Percentiles rank a stretch among this genome's conserved stretches.
Conservation (phyloP, 768 basidiomycete genomes). For the Steccherinum ochraceum region DNA sequence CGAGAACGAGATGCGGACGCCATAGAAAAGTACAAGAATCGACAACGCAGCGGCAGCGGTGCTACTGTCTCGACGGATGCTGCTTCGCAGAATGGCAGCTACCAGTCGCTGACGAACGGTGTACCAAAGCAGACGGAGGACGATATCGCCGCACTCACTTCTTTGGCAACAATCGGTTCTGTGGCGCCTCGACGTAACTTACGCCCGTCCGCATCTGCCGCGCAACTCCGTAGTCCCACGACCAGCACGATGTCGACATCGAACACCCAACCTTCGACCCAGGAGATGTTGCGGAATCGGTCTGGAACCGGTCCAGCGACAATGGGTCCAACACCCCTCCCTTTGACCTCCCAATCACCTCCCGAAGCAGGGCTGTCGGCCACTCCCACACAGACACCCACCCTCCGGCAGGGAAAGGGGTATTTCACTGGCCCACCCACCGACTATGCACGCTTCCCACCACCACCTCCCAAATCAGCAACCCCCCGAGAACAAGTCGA, state of each 20-base stretch:
- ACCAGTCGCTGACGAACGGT: conserved; percentile 40
- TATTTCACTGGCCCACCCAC: conserved; percentile 58
- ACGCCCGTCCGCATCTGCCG: conserved; percentile 73
- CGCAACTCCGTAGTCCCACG: conserved; percentile 58
- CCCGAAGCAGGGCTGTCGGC: conserved; percentile 4
- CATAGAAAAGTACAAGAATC: conserved; percentile 77
- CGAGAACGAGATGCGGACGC: conserved; percentile 82
- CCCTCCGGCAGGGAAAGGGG: conserved; percentile 35
- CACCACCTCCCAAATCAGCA: conserved; percentile 41
- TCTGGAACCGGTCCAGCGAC: conserved; percentile 62
- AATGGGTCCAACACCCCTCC: conserved; percentile 13
- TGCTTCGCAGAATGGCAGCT: conserved; percentile 53
- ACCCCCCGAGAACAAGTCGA: conserved; percentile 35
- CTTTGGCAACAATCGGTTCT: conserved; percentile 44
- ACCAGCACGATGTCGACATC: conserved; percentile 24
- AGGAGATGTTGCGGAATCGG: conserved; percentile 44
- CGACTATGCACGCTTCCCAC: conserved; percentile 67
- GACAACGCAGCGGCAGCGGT: conserved; percentile 78
- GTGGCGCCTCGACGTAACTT: conserved; percentile 53
- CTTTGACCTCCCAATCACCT: conserved; percentile 5
- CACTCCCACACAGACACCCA: conserved; percentile 30
- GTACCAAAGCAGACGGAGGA: conserved; percentile 47
- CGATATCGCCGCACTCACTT: conserved; percentile 27
- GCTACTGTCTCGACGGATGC: conserved; percentile 69
- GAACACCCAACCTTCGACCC: conserved; percentile 24